Conservation (phyloP, 805 yeast genomes). For the Wickerhamiella alocasiicola region DNA sequence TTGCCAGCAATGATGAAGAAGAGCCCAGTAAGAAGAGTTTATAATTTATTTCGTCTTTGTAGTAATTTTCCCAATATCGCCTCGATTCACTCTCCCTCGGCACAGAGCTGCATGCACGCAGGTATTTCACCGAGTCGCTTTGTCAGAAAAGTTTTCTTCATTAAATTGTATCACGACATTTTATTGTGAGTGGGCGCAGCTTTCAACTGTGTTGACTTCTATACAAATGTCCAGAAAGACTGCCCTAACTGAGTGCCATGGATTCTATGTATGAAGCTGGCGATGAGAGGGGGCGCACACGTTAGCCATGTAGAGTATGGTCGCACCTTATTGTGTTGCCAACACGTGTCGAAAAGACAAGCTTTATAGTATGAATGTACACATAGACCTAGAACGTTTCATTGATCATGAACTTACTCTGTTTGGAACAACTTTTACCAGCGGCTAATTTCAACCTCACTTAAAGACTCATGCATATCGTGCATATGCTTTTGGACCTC, state of each 20-base stretch:
- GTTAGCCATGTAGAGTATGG: not conserved
- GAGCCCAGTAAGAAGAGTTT: not conserved
- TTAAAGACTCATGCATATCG: no score
- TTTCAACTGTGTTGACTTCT: conserved; percentile 11
- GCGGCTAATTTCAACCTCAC: no score
- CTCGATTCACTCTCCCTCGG: no score
- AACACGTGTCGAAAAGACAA: not conserved
- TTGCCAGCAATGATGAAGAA: not conserved
- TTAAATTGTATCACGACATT: conserved; percentile 11
- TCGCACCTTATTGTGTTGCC: not conserved
- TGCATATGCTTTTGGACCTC: no score
- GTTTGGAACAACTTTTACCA: no score
- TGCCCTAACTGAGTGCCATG: conserved; percentile 13
- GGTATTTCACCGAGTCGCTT: no score
- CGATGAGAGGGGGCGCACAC: not conserved
- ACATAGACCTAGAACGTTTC: no score
- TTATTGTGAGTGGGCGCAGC: conserved; percentile 10
- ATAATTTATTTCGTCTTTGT: not conserved
- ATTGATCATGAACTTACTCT: no score
- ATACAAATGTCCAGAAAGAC: conserved; percentile 12
- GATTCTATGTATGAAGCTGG: conserved; percentile 6
- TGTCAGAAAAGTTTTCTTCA: conserved; percentile 1
- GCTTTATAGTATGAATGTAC: not conserved
- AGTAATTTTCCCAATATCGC: no score
- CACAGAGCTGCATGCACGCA: no score